These are phyloP conservation scores for Cercospora nicotianae DNA, from an alignment of 2,329 filamentous ascomycete genomes.

Conservation along the genomic window DNA sequence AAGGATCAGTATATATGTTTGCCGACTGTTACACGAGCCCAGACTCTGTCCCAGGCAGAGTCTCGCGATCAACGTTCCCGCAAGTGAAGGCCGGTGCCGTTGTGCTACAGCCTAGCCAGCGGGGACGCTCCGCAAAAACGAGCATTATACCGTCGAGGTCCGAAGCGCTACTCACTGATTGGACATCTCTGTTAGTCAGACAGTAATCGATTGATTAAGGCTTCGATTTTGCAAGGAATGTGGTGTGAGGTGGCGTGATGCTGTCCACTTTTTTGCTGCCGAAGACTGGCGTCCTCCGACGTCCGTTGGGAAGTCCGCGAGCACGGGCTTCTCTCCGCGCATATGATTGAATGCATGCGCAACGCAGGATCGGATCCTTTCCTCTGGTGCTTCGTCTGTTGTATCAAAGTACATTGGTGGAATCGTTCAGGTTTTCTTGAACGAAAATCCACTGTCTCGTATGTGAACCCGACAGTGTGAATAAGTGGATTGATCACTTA, in stretches of 20 bases:
- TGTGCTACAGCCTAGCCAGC: constrained; percentile 16
- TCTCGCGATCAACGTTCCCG: constrained; percentile 17
- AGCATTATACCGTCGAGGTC: constrained; percentile 8
- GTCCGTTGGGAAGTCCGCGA: constrained; percentile 2
- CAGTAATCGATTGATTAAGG: constrained; percentile 16
- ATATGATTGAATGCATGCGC: constrained; percentile 1
- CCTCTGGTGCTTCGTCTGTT: neutral
- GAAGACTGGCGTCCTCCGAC: constrained; percentile 6
- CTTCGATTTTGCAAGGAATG: constrained; percentile 16
- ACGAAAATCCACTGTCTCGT: neutral
- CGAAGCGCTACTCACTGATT: constrained; percentile 9
- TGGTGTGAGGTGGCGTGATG: constrained; percentile 14
- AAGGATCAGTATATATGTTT: constrained; percentile 22
- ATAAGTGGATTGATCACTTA: neutral
- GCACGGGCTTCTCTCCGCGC: neutral
- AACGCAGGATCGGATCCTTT: neutral
- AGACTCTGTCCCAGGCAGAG: constrained; percentile 7
- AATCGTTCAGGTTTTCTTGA: neutral
- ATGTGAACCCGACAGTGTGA: neutral
- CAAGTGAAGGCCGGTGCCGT: constrained; percentile 10
- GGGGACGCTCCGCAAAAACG: constrained; percentile 13
- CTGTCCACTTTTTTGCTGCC: constrained; percentile 6
- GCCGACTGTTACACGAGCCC: constrained; percentile 14
- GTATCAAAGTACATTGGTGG: neutral
- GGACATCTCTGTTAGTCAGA: constrained; percentile 9